phyloP scores from a whole-genome alignment of 768 basidiomycete genomes.

The Lactarius psammicola region DNA sequence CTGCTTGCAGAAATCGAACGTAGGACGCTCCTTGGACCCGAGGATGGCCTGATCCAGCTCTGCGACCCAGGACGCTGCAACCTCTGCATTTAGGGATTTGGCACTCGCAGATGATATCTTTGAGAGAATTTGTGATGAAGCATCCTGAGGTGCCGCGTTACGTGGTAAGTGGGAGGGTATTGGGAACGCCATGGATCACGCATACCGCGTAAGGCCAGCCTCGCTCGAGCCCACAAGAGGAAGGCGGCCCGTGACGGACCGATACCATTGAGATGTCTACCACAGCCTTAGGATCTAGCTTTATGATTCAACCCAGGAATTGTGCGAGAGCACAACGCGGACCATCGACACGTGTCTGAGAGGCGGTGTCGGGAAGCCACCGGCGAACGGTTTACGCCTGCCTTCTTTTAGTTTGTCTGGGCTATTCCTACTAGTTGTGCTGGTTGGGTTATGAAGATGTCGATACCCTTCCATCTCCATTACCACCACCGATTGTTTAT shows the following conservation, averaged over 20 bases:
- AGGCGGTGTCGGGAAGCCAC: too few species aligned
- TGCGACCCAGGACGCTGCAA: conserved; percentile 66
- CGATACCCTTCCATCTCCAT: background rate
- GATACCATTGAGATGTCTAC: too few species aligned
- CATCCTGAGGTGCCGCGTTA: conserved; percentile 55
- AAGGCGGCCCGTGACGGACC: too few species aligned
- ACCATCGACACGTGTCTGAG: background rate
- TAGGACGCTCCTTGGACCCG: conserved; percentile 60
- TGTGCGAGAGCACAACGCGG: background rate
- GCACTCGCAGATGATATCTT: conserved; percentile 63
- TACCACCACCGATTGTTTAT: background rate
- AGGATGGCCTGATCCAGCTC: conserved; percentile 72
- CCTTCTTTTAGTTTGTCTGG: too few species aligned
- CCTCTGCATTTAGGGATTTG: conserved; percentile 54
- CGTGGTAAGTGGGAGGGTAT: conserved; percentile 72
- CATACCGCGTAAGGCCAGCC: background rate
- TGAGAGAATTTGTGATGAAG: conserved; percentile 67
- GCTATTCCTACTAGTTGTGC: background rate
- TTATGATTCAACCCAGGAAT: too few species aligned
- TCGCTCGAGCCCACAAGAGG: too few species aligned
- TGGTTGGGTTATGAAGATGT: background rate
- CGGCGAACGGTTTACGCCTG: too few species aligned
- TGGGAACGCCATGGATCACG: conserved; percentile 63
- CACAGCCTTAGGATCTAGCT: too few species aligned
- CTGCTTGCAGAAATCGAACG: background rate